These are phyloP conservation scores for Talaromyces verruculosus DNA, from an alignment of 2,329 filamentous ascomycete species.

Conservation along the genomic window DNA sequence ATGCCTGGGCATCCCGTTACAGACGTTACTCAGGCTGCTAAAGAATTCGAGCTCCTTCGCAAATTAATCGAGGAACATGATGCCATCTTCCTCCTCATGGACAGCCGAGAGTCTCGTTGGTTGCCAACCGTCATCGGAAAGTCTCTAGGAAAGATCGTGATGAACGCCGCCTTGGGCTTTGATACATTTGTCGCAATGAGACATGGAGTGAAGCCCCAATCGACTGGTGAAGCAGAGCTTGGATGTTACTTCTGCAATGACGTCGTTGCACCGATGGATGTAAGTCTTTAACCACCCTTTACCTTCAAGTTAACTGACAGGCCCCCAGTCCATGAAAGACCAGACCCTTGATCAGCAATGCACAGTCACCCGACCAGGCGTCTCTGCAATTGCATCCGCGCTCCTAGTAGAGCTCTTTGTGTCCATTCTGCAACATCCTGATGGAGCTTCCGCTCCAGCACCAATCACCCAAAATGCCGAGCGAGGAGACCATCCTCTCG, in stretches of 20 bases:
- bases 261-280: conserved; percentile 89
- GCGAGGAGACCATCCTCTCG: conserved; percentile 46
- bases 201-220: conserved; percentile 68
- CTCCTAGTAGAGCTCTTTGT: conserved; percentile 86
- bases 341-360: conserved; percentile 97
- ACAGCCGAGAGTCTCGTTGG: conserved; percentile 92
- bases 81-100: conserved; percentile 94
- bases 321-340: conserved; percentile 76
- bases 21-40: conserved; percentile 67
- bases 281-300: conserved; percentile 52
- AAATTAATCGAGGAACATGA: conserved; percentile 80
- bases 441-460: conserved; percentile 45
- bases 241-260: conserved; percentile 99
- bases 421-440: conserved; percentile 82
- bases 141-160: conserved; percentile 85
- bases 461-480: conserved; percentile 35
- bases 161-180: conserved; percentile 95
- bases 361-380: conserved; percentile 90
- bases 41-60: conserved; percentile 73
- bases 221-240: conserved; percentile 63
- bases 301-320: conserved; percentile 3
- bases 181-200: conserved; percentile 98
- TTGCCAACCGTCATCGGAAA: conserved; percentile 96
- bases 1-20: conserved; percentile 92
- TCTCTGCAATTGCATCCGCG: conserved; percentile 88